phyloP scores from a whole-genome alignment of 2,329 filamentous ascomycete species.

The Allantophomopsis lycopodina region DNA sequence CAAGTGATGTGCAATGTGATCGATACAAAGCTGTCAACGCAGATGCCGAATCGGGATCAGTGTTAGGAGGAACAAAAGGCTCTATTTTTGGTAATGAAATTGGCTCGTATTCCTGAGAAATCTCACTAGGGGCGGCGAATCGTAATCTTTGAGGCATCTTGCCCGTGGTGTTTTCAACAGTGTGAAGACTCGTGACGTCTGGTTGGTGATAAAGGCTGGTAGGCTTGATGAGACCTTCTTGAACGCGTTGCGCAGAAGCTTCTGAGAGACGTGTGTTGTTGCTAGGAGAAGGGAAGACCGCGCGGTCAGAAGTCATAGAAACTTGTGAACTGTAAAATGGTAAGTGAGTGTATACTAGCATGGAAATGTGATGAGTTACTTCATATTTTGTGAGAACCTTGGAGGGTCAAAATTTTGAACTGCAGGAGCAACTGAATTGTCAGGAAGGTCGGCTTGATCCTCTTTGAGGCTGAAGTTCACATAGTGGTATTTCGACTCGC shows the following conservation, averaged over 20 bases:
- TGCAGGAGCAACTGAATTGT: conserved; percentile 29
- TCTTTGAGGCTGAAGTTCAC: conserved; percentile 50
- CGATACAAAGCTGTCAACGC: conserved; percentile 80
- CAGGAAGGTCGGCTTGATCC: conserved; percentile 24
- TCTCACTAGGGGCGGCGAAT: conserved; percentile 44
- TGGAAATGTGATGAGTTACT: conserved; percentile 22
- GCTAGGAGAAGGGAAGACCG: conserved; percentile 25
- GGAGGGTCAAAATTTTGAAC: conserved; percentile 33
- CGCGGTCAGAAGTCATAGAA: conserved; percentile 18
- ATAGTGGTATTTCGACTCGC: conserved; percentile 98
- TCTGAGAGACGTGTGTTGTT: conserved; percentile 15
- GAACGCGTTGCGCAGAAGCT: conserved; percentile 12
- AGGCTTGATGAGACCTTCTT: conserved; percentile 19
- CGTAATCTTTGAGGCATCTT: conserved; percentile 46
- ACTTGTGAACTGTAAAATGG: conserved; percentile 8
- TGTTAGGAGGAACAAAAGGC: conserved; percentile 64
- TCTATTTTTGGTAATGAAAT: conserved; percentile 79
- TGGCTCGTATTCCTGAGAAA: conserved; percentile 46
- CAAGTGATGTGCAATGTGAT: conserved; percentile 86
- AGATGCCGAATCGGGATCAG: conserved; percentile 76
- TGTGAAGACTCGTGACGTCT: conserved; percentile 39
- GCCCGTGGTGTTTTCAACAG: conserved; percentile 39
- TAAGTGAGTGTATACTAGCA: no score
- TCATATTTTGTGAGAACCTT: conserved; percentile 34
- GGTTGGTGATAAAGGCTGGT: conserved; percentile 48